Evolutionary conservation across 1,284 basidiomycete species (phyloP), one percentile per base, ranked within the genome.

Genomic region (Fomitopsis palustris): DNA sequence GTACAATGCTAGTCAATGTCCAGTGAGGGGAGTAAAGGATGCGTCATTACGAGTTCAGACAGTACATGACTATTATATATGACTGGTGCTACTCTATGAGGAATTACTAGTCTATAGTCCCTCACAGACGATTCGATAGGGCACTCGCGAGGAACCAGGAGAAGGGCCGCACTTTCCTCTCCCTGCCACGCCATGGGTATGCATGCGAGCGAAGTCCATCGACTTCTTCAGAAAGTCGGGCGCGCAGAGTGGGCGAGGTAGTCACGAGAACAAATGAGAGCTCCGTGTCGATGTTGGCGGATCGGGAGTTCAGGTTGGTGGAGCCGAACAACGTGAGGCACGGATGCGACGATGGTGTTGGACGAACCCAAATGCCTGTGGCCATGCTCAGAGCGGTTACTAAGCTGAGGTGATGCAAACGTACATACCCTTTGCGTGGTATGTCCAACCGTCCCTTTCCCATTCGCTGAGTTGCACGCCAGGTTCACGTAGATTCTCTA

Each of bases 291-390:
- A 97, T 85, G 63, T 92, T 84, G 1, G 95, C 86, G 1, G 94
- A 96, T 3, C 96, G 88, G 0, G 93, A 90, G 67, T 96, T 97
- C 58, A 98, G 87, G 73, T 99, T 99, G 2, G 95, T 96, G 0
- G 95, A 97, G 12, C 96, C 97, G 70, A 99, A 91, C 54, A 98
- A 83, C 0, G 96, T 96, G 43, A 95, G 74, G 61, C 85, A 76
- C 0, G 94, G 93, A 16, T 77, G 75, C 14, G 78, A 75, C 35
- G 71, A 68, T 6, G 76, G 71, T 17, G 74, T 74, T 10, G 86
- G 85, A 1, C 91, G 88, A n/a, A 95, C 71, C 94, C 94, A 96
- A 47, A 96, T 85, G 41, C 94, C 94, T 95, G 64, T 29, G 27
- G 35, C 7, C 43, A 49, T n/a, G 33, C 12, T 35, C 16, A 37